Conservation (phyloP, 768 basidiomycete species). For the Rhodotorula diobovata region DNA sequence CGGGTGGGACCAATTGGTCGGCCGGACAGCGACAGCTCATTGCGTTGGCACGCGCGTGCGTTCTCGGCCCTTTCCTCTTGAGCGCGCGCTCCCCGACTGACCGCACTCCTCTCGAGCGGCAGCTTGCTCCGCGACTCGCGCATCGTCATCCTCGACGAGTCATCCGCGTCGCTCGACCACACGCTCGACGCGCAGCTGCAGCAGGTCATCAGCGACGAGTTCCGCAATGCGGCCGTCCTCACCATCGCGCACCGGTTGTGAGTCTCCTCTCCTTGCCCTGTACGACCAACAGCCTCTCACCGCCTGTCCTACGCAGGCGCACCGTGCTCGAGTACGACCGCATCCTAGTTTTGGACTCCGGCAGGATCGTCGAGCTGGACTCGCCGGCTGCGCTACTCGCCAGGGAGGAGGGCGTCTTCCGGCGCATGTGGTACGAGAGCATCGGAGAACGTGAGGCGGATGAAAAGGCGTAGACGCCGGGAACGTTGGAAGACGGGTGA, state of each 20-base stretch:
- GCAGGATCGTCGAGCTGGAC: conserved; percentile 51
- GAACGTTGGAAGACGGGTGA: too few relatives aligned
- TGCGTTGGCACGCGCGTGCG: conserved; percentile 50
- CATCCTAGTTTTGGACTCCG: conserved; percentile 27
- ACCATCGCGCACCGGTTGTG: conserved; percentile 53
- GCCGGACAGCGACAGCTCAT: conserved; percentile 53
- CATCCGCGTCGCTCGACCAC: conserved; percentile 48
- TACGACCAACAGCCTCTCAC: too few relatives aligned
- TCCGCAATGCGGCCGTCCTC: conserved; percentile 48
- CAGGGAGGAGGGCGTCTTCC: conserved; percentile 48
- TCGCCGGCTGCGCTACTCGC: conserved; percentile 55
- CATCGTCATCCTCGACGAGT: conserved; percentile 50
- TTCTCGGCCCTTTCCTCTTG: conserved; percentile 32
- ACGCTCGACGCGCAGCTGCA: conserved; percentile 46
- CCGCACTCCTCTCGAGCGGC: background rate
- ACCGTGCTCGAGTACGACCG: conserved; percentile 29
- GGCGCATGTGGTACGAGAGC: conserved; percentile 8
- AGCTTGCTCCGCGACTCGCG: conserved; percentile 46
- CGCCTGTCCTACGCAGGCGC: background rate
- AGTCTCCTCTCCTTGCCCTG: background rate
- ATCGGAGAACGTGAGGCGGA: too few relatives aligned
- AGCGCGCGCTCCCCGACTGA: background rate
- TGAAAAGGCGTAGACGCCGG: too few relatives aligned
- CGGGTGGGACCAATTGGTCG: conserved; percentile 47
- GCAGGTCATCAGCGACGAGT: conserved; percentile 46